phyloP scores from a whole-genome alignment of 805 yeast genomes.

The Ascoidea asiatica region DNA sequence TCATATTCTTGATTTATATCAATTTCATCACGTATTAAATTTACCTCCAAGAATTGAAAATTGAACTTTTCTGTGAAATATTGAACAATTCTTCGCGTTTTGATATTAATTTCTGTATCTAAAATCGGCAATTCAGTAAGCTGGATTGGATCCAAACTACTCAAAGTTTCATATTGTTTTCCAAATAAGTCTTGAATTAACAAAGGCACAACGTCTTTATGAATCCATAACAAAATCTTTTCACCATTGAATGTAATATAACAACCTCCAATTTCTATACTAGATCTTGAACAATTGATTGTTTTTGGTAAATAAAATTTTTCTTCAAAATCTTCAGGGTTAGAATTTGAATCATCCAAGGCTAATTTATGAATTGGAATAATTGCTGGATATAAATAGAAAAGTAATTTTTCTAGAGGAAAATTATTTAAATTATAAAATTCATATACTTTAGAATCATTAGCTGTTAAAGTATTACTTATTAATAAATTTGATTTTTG shows the following conservation, averaged over 20 bases:
- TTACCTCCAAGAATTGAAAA: slow-evolving; percentile 31
- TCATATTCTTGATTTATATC: slow-evolving; percentile 42
- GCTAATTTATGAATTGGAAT: slow-evolving; percentile 55
- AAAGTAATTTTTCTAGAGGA: slow-evolving; percentile 42
- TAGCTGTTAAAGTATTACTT: slow-evolving; percentile 21
- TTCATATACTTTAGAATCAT: slow-evolving; percentile 49
- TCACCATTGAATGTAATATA: slow-evolving; percentile 65
- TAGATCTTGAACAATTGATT: slow-evolving; percentile 10
- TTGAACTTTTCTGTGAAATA: slow-evolving; percentile 32
- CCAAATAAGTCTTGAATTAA: slow-evolving; percentile 71
- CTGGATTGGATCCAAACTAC: slow-evolving; percentile 12
- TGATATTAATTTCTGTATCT: slow-evolving; percentile 54
- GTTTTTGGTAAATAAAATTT: slow-evolving; percentile 10
- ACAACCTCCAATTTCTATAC: slow-evolving; percentile 27
- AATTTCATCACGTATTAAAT: slow-evolving; percentile 47
- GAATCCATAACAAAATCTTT: slow-evolving; percentile 48
- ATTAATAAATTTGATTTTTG: slow-evolving; percentile 53
- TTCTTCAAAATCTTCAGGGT: slow-evolving; percentile 19
- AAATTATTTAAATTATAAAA: slow-evolving; percentile 35
- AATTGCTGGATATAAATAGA: slow-evolving; percentile 69
- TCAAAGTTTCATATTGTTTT: slow-evolving; percentile 20
- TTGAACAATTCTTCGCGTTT: slow-evolving; percentile 50
- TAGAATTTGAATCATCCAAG: slow-evolving; percentile 47
- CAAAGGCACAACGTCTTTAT: slow-evolving; percentile 50
- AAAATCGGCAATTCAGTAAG: slow-evolving; percentile 51